Conservation (phyloP, 768 basidiomycete genomes). For the Candolleomyces eurysporus region DNA sequence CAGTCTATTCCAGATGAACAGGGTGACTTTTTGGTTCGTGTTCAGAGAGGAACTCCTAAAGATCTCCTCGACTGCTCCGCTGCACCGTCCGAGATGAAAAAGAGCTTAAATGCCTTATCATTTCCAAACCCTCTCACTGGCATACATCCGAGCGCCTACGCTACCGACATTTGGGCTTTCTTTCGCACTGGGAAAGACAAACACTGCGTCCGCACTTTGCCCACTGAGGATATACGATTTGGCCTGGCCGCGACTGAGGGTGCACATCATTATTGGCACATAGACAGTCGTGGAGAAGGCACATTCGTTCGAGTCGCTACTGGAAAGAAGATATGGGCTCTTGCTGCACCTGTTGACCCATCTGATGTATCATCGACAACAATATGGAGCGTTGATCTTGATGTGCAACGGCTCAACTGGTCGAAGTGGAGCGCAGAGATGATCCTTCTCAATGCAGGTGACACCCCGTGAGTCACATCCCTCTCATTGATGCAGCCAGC, state of each 20-base stretch:
- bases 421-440: not conserved
- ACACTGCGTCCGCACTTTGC: not conserved
- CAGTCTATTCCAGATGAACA: no score
- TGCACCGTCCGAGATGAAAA: not conserved
- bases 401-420: not conserved
- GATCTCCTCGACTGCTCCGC: not conserved
- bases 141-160: not conserved
- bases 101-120: not conserved
- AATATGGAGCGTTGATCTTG: not conserved
- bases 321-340: not conserved
- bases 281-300: not conserved
- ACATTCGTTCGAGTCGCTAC: not conserved
- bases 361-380: not conserved
- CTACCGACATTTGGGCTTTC: not conserved
- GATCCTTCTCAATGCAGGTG: not conserved
- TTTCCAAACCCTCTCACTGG: not conserved
- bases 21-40: not conserved
- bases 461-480: not conserved
- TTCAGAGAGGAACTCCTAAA: not conserved
- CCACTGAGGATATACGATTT: not conserved
- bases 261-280: not conserved
- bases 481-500: not conserved
- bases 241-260: not conserved
- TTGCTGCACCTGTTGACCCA: not conserved
- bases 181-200: not conserved